phyloP scores from a whole-genome alignment of 2,329 filamentous ascomycete species.

The Colletotrichum simmondsii region DNA sequence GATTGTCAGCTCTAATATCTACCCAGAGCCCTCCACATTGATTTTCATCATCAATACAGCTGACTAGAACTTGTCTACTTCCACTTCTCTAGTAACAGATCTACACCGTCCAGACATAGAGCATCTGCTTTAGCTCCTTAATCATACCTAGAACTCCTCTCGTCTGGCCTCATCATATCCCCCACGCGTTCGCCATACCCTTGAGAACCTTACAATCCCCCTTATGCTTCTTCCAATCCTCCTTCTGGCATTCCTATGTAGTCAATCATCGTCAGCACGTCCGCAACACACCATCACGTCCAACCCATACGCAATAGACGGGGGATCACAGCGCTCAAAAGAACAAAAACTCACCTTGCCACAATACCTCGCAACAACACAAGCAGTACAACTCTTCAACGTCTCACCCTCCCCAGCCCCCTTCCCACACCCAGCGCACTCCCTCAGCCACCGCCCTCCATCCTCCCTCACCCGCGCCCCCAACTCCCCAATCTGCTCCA shows the following conservation, averaged over 20 bases:
- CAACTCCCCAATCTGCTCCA: conserved; percentile 44
- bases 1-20: neutral
- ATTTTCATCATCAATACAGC: neutral
- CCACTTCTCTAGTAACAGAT: neutral
- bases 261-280: neutral
- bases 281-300: neutral
- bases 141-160: neutral
- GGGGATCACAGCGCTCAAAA: neutral
- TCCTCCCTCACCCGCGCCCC: conserved; percentile 38
- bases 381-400: conserved; percentile 55
- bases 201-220: conserved; percentile 55
- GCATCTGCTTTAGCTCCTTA: neutral
- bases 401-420: conserved; percentile 39
- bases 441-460: conserved; percentile 13
- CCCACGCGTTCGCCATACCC: conserved; percentile 50
- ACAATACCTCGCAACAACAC: conserved; percentile 56
- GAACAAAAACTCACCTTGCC: conserved; percentile 50
- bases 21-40: neutral
- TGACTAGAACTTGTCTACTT: too few species aligned
- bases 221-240: conserved; percentile 57
- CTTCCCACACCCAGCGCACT: conserved; percentile 43
- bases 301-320: neutral
- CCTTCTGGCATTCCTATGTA: conserved; percentile 53
- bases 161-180: conserved; percentile 1
- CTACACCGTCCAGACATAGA: neutral